phyloP scores from a whole-genome alignment of 148 eudicot genomes.

The Chenopodium suecicum region DNA sequence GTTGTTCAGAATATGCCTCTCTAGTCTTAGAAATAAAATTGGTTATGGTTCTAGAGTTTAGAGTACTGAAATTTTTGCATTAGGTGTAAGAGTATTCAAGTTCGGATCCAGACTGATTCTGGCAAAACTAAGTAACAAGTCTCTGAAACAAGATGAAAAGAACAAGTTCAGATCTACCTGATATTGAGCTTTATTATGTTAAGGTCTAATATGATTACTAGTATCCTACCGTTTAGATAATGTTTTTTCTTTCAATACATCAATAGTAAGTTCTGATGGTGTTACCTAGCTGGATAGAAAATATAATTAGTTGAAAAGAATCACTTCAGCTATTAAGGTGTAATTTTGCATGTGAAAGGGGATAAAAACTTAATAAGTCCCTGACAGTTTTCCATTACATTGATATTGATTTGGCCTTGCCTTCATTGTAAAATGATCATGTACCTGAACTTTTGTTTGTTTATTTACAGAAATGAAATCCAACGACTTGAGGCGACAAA shows the following conservation, averaged over 20 bases:
- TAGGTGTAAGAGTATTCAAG: not conserved
- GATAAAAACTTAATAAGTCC: not conserved
- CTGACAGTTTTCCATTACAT: not conserved
- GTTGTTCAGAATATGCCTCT: not conserved
- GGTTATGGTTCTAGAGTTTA: too few relatives aligned
- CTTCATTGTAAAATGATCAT: not conserved
- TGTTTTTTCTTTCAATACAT: not conserved
- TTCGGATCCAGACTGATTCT: too few relatives aligned
- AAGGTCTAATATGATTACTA: not conserved
- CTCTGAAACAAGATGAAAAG: too few relatives aligned
- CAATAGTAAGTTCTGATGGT: not conserved
- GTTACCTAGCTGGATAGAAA: not conserved
- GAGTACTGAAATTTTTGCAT: too few relatives aligned
- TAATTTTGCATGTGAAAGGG: not conserved
- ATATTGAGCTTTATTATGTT: not conserved
- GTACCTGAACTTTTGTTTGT: conserved; percentile 14
- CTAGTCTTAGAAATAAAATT: not conserved
- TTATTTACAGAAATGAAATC: conserved; percentile 54
- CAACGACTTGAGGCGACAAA: conserved; percentile 58
- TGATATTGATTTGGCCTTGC: not conserved
- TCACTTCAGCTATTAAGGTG: not conserved
- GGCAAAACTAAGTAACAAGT: too few relatives aligned
- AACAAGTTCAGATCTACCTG: too few relatives aligned
- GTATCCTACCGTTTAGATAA: not conserved
- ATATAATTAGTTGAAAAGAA: not conserved